These are phyloP conservation scores for Asterochloris sp. DNA, from an alignment of 139 green algal genomes.

Conservation along the genomic window DNA sequence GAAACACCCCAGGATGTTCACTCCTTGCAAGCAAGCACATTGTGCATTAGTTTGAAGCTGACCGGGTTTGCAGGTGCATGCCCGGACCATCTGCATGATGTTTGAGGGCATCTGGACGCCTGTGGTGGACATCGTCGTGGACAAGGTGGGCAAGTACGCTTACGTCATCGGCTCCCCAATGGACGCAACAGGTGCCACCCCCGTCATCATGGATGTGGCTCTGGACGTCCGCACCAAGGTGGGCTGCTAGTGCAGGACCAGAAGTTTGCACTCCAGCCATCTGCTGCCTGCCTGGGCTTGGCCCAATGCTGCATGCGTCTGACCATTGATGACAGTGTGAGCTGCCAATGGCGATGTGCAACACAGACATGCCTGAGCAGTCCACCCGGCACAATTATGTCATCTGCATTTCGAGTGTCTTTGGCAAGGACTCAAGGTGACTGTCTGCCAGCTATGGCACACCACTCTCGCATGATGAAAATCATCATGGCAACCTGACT, in stretches of 20 bases:
- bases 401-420: neutral
- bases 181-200: slow-evolving; percentile 15
- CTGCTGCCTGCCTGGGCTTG: neutral
- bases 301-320: neutral
- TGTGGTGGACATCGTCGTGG: slow-evolving; percentile 38
- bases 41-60: neutral
- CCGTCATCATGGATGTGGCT: slow-evolving; percentile 43
- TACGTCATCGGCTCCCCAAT: slow-evolving; percentile 32
- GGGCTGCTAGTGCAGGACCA: neutral
- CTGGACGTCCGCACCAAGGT: slow-evolving; percentile 43
- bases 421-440: neutral
- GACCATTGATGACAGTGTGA: neutral
- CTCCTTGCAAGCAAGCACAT: neutral
- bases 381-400: neutral
- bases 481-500: too few relatives aligned
- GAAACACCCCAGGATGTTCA: too few relatives aligned
- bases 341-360: neutral
- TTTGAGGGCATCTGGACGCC: slow-evolving; percentile 44
- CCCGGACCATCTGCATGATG: slow-evolving; percentile 42
- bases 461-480: too few relatives aligned
- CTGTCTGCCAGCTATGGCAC: too few relatives aligned
- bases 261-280: neutral
- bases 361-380: neutral
- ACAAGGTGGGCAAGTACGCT: slow-evolving; percentile 53
- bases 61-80: slow-evolving; percentile 32